Evolutionary conservation across 1,284 basidiomycete species (phyloP), one percentile per base, ranked within the genome.

Genomic region (Apiotrichum domesticum): DNA sequence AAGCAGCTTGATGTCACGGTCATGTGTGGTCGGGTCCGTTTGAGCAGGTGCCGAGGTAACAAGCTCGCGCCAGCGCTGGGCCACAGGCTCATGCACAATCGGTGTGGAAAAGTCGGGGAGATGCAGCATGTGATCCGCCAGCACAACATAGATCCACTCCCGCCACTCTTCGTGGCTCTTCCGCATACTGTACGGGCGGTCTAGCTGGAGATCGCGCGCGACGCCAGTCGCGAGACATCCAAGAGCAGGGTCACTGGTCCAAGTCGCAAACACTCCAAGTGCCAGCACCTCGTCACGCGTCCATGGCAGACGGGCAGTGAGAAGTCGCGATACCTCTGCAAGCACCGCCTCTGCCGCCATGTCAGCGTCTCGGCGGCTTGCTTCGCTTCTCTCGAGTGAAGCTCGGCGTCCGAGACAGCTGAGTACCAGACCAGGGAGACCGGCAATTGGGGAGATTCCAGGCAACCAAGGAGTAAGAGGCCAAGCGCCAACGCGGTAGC

Each of bases 1-100:
- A n/a, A 76, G 65, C 7, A 77, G 57, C 59, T 73, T 75, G 15
- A 65, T 60, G 58, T 77, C 74, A 11, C 73, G 62, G 63, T 77
- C 75, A 33, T 70, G 60, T 3, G 69, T 68, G 0, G 65, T 66
- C 3, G 69, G 69, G 43, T 74, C 70, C 1, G 59, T 46, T 35
- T 49, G 47, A 3, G 35, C 14, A 1, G 68, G 58, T 14, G 35
- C 35, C 1, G 62, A 50, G 5, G 57, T 51, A 9, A 75, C 64
- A 13, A 67, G 61, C 6, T 73, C 71, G 33, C 73, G 61, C 75
- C 75, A 77, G 13, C 62, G 54, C 5, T 55, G 52, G 3, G 67
- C 59, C 6, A 74, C 54, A 2, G 64, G 59, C n/a, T 73, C 67
- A 14, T 59, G 51, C 8, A 69, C 66, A 29, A 71, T 54, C 0